Evolutionary conservation across 768 basidiomycete species (phyloP).

Genomic region (Tephrocybe rancida): DNA sequence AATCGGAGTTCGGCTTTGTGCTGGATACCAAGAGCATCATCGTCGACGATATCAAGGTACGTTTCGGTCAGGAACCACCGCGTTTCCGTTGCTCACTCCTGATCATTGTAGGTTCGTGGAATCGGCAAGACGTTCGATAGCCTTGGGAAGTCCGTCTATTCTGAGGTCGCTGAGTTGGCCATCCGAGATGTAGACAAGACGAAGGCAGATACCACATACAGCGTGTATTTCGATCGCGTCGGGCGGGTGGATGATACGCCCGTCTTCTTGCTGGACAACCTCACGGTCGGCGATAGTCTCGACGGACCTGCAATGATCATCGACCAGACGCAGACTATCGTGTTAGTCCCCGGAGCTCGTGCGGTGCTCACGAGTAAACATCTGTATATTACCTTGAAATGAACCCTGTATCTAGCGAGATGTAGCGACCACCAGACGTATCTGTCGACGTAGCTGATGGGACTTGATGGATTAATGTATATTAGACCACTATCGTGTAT

Average conservation of each 20-base stretch:
- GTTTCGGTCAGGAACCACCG: not conserved
- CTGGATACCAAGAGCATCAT: conserved; percentile 82
- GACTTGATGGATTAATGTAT: too few species aligned
- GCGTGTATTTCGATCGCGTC: conserved; percentile 82
- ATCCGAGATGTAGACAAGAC: conserved; percentile 39
- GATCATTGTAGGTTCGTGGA: conserved; percentile 66
- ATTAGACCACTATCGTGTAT: too few species aligned
- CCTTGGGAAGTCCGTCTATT: conserved; percentile 77
- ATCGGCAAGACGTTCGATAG: conserved; percentile 89
- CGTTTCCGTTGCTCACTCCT: not conserved
- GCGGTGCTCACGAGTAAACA: conserved; percentile 72
- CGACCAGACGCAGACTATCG: conserved; percentile 94
- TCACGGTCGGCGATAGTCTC: conserved; percentile 72
- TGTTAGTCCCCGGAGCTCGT: conserved; percentile 75
- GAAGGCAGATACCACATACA: conserved; percentile 55
- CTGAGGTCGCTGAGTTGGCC: conserved; percentile 63
- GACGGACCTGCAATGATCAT: conserved; percentile 93
- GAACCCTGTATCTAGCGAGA: not conserved
- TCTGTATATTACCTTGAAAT: conserved; percentile 54
- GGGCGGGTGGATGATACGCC: conserved; percentile 81
- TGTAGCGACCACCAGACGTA: too few species aligned
- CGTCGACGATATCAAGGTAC: conserved; percentile 89
- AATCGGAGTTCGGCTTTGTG: conserved; percentile 89
- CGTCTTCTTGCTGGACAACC: conserved; percentile 68
- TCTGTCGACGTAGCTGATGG: not conserved